Conservation (phyloP, 306 rosid genomes). For the Albizia julibrissin region DNA sequence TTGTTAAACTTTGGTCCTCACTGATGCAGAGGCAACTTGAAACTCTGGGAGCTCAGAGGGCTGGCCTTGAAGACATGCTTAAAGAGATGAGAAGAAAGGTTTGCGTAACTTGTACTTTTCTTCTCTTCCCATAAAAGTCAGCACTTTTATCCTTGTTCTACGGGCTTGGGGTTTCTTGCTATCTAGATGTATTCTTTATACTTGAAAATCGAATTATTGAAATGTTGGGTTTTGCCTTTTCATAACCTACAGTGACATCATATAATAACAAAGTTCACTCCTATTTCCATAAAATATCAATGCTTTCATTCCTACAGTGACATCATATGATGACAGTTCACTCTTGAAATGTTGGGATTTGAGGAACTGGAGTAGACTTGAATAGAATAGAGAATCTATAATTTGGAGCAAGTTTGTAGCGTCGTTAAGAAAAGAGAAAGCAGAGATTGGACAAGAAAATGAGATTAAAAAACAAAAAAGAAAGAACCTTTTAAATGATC, state of each 20-base stretch:
- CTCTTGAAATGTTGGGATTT: too few relatives aligned
- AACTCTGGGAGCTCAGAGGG: slow-evolving; percentile 97
- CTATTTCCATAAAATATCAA: not conserved
- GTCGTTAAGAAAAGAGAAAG: too few relatives aligned
- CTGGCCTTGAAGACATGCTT: slow-evolving; percentile 99
- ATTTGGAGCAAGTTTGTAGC: too few relatives aligned
- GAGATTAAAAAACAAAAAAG: too few relatives aligned
- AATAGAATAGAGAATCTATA: too few relatives aligned
- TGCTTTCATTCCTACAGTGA: not conserved
- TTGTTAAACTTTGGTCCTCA: slow-evolving; percentile 34
- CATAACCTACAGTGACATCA: not conserved
- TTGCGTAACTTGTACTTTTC: slow-evolving; percentile 8
- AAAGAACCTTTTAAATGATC: too few relatives aligned
- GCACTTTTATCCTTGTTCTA: slow-evolving; percentile 12
- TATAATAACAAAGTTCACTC: not conserved
- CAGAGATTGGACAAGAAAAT: too few relatives aligned
- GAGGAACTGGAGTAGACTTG: too few relatives aligned
- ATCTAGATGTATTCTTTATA: not conserved
- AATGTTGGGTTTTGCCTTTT: not conserved
- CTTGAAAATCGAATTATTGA: not conserved
- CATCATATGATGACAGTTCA: too few relatives aligned
- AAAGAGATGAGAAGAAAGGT: slow-evolving; percentile 99
- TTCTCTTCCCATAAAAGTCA: slow-evolving; percentile 10
- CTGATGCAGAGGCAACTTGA: slow-evolving; percentile 92
- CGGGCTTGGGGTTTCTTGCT: not conserved